These are phyloP conservation scores for Curvularia verruculosa DNA, from an alignment of 2,329 filamentous ascomycete species.

Conservation along the genomic window DNA sequence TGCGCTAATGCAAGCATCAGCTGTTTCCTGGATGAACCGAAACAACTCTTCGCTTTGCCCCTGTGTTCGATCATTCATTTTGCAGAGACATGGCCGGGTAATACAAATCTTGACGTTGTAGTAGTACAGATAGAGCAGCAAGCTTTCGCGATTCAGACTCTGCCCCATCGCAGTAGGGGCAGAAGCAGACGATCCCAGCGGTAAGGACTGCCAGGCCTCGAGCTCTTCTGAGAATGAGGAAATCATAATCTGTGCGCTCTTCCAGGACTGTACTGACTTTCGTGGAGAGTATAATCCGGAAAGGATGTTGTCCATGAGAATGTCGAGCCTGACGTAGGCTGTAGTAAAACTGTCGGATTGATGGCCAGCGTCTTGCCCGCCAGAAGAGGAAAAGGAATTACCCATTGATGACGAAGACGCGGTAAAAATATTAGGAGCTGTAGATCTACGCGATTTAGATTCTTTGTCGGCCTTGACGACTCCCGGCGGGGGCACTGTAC, in stretches of 20 bases:
- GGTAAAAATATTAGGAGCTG: background rate
- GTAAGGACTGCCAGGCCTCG: slow-evolving; percentile 37
- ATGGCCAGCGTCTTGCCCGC: background rate
- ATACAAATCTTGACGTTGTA: slow-evolving; percentile 46
- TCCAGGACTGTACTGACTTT: slow-evolving; percentile 42
- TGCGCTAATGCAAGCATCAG: slow-evolving; percentile 43
- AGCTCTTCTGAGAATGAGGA: slow-evolving; percentile 33
- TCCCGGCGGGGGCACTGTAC: slow-evolving; percentile 29
- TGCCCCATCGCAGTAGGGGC: background rate
- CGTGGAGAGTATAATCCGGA: slow-evolving; percentile 42
- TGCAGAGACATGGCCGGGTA: slow-evolving; percentile 48
- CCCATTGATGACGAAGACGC: background rate
- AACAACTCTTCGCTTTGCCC: slow-evolving; percentile 38
- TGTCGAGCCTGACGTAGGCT: slow-evolving; percentile 18
- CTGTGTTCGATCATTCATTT: slow-evolving; percentile 41
- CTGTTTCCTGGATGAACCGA: slow-evolving; percentile 39
- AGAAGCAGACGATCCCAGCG: slow-evolving; percentile 18
- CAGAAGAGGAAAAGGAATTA: background rate
- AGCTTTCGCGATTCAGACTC: slow-evolving; percentile 18
- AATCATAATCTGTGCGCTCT: slow-evolving; percentile 32
- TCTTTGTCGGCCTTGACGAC: slow-evolving; percentile 8
- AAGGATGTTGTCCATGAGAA: slow-evolving; percentile 25
- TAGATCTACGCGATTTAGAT: slow-evolving; percentile 8
- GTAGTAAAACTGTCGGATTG: background rate
- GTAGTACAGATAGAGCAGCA: slow-evolving; percentile 37